Base-by-base conservation (phyloP, 495 filamentous ascomycete species). In the Aspergillus cavernicola region DNA sequence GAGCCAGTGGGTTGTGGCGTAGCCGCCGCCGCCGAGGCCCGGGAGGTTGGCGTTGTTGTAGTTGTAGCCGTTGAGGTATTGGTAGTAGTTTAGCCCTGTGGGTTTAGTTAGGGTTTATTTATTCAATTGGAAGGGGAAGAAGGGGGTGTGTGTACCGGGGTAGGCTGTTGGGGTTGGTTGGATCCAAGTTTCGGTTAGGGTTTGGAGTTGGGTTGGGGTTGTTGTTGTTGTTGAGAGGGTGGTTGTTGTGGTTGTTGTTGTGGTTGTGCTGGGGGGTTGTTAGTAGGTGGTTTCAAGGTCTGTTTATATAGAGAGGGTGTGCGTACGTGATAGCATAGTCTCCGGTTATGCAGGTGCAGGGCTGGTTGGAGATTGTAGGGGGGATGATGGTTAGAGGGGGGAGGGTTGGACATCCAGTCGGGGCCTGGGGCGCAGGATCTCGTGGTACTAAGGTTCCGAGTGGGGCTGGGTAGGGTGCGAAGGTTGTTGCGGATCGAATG, bases 61-160 rank as follows among this genome's bases (percentile, higher is more conserved):
- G 36, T 51, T 39, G 48, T 51, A 51, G 48, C 18, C 48, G 36
- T 51, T 51, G 36, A 51, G 37, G 48, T 51, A 51, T 41, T 51
- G 48, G 36, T 51, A 51, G 48, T 51, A 51, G 36, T 51, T 51
- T 28, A 51, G 23, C 2, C 48, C 48, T 51, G 22, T 23, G 11
- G 9, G 24, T 28, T 28, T 28, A n/a, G n/a, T n/a, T n/a, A 16
- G 15, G 22, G 29, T 16, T 23, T 1, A 0, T 29, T 13, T 19
- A 33, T 26, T 11, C 19, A 28, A 28, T 28, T 28, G 24, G 43
- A 13, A 23, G 16, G 32, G 38, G 18, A 24, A 24, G 22, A 22
- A 16, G 6, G 10, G 16, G 7, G n/a, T 3, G 37, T 2, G 18
- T 10, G 11, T 32, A 51, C 48, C 48, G 6, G 31, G 32, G 36